These are phyloP conservation scores for Fistulifera solaris DNA, from an alignment of 108 stramenopile genomes.

Conservation along the genomic window DNA sequence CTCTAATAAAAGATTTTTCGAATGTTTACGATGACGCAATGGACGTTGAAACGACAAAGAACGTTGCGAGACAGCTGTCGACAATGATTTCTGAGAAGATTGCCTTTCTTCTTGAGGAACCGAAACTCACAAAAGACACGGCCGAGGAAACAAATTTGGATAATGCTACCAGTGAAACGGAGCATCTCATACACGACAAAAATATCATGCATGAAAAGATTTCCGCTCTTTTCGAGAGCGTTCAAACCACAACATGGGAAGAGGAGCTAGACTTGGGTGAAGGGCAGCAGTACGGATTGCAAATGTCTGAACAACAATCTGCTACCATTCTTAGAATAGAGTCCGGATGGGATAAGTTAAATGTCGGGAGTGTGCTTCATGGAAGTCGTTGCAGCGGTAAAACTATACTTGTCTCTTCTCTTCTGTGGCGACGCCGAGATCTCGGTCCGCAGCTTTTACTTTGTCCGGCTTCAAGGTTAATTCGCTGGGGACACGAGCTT, in stretches of 20 bases:
- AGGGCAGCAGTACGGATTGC: too few species aligned
- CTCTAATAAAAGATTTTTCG: background rate
- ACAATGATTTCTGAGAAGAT: constrained; percentile 15
- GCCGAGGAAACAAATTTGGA: background rate
- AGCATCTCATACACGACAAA: too few species aligned
- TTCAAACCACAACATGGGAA: too few species aligned
- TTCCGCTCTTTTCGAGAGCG: too few species aligned
- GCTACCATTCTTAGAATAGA: background rate
- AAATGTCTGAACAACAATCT: background rate
- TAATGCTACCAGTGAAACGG: too few species aligned
- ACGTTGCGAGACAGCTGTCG: constrained; percentile 2
- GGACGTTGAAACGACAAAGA: constrained; percentile 2
- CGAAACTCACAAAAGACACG: background rate
- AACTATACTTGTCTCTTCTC: constrained; percentile 38
- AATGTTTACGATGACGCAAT: background rate
- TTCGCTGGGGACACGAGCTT: constrained; percentile 67
- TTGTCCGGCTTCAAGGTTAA: constrained; percentile 47
- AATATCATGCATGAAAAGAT: too few species aligned
- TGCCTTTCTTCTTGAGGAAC: constrained; percentile 3
- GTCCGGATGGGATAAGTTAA: constrained; percentile 5
- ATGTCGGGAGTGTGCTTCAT: constrained; percentile 20
- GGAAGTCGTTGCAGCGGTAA: constrained; percentile 40
- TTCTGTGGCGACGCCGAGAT: constrained; percentile 40
- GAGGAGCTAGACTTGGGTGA: too few species aligned
- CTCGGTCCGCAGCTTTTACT: constrained; percentile 50